A percentile compares a stretch with the other conserved stretches of the same genome.
phyloP scores from a whole-genome alignment of 1,284 basidiomycete genomes.

The Trichosporon faecale region DNA sequence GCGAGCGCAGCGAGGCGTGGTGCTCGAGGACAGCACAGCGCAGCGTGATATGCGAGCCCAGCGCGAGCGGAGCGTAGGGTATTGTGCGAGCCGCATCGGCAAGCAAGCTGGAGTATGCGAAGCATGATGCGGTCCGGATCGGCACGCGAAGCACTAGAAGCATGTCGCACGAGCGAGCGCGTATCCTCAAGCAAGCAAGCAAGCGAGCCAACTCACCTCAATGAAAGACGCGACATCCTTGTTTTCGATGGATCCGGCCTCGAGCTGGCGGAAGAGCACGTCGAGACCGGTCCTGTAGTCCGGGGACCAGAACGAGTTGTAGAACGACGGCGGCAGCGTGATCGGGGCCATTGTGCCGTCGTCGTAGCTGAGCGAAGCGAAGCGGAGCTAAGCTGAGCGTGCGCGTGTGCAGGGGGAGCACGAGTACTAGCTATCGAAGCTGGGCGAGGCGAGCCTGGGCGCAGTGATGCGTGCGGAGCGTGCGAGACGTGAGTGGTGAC shows the following conservation, averaged over 20 bases:
- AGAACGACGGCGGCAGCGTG: slow-evolving; percentile 76
- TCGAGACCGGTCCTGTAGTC: slow-evolving; percentile 79
- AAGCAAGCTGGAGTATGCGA: too few relatives aligned
- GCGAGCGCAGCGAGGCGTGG: too few relatives aligned
- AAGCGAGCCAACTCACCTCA: slow-evolving; percentile 55
- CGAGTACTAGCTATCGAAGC: too few relatives aligned
- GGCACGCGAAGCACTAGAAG: background rate
- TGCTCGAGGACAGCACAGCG: too few relatives aligned
- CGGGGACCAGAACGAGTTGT: slow-evolving; percentile 87
- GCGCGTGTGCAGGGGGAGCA: background rate
- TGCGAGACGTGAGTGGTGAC: background rate
- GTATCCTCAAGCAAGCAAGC: too few relatives aligned
- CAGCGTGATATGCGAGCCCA: too few relatives aligned
- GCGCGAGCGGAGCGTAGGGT: too few relatives aligned
- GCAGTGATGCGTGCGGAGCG: too few relatives aligned
- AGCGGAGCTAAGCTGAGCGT: background rate
- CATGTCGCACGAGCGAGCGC: too few relatives aligned
- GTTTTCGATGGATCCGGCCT: slow-evolving; percentile 68
- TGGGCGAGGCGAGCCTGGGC: too few relatives aligned
- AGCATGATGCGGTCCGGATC: too few relatives aligned
- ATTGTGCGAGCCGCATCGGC: too few relatives aligned
- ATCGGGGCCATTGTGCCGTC: slow-evolving; percentile 68
- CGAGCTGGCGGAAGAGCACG: slow-evolving; percentile 69
- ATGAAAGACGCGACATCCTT: slow-evolving; percentile 77
- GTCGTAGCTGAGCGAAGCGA: background rate